Evolutionary conservation across 371 early-diverging fungal species (phyloP), one percentile per base, ranked within the genome.

Genomic region (Mucor piriformis): DNA sequence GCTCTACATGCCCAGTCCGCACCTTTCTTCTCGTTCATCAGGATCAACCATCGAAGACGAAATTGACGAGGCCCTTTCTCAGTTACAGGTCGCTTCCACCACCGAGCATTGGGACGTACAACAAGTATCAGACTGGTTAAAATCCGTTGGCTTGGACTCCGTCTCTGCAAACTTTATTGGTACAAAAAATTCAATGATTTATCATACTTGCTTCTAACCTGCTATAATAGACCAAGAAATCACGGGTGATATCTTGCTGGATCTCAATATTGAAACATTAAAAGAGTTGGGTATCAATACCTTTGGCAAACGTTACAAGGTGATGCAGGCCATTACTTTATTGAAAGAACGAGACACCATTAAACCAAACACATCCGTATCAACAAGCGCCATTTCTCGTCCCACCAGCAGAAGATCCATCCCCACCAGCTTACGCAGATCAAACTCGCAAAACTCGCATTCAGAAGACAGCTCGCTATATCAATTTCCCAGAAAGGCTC

Each of bases 211-310:
- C n/a, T n/a, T n/a, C n/a, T n/a, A n/a, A n/a, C n/a, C n/a, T n/a
- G n/a, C n/a, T 37, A 37, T 37, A 13, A 10, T 62, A 85, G 86
- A 88, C 12, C 84, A 87, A 60, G 90, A 90, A 52, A 88, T 90
- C 40, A 83, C 83, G 6, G 90, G 90, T 33, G 88, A 88, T 37
- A 81, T 87, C n/a, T 66, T 90, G 29, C 52, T 88, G 25, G 85
- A 85, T 48, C 64, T 90, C 23, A 79, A 84, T 53, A 71, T 87
- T 51, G 82, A 83, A 55, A 74, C 85, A 18, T 61, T 90, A 27
- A 90, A 90, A 59, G 90, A 90, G 56, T 64, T 90, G 32, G 84
- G 87, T n/a, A 84, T 90, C 42, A 59, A 58, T 15, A 83, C 87
- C 3, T 88, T 85, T 61, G 90, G 90, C 16, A 88, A 87, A 65